Evolutionary conservation across 805 yeast species (phyloP), one percentile per base, ranked within the genome.

Genomic region (Ogataea paraovalis): DNA sequence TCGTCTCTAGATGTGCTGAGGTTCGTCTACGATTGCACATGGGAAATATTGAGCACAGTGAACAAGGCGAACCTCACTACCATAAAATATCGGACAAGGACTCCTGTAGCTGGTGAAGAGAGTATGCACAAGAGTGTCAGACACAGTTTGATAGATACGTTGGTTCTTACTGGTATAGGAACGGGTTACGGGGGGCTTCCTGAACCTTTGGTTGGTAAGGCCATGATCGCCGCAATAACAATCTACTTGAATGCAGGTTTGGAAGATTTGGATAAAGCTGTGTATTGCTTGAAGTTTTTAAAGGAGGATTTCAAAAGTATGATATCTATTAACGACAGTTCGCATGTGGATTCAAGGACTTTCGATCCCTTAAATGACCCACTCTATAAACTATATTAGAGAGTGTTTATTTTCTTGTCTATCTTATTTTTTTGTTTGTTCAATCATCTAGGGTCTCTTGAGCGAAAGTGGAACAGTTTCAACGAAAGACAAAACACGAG

Each of bases 101-200:
- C 16, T 13, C 37, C 12, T 14, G 16, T 19, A 25, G 9, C 28
- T 25, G 19, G 19, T 18, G 32, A 28, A 18, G 25, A 42, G n/a
- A 40, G 43, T 6, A 25, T 7, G 2, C 20, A 18, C 46, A 25
- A 47, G 46, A 33, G 50, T 51, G 55, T 25, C 5, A 43, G 51
- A 36, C 55, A 46, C 40, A 49, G 57, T 13, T 42, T 48, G 4
- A 56, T 67, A 7, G 53, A 54, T 39, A 58, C 64, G 1, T 25
- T 69, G 6, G 46, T 71, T 0, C 33, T 71, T n/a, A 65, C 74
- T 0, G 74, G 73, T 0, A 42, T 71, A 9, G 74, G 70, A 2
- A 68, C 75, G 0, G 75, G 75, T 1, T 71, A 61, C 48, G 75
- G 75, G 0, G 58, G 55, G 1, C 43, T 70, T 2, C 68, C 71